Evolutionary conservation across 1,284 basidiomycete genomes (phyloP).

Genomic region (Apiotrichum gamsii): DNA sequence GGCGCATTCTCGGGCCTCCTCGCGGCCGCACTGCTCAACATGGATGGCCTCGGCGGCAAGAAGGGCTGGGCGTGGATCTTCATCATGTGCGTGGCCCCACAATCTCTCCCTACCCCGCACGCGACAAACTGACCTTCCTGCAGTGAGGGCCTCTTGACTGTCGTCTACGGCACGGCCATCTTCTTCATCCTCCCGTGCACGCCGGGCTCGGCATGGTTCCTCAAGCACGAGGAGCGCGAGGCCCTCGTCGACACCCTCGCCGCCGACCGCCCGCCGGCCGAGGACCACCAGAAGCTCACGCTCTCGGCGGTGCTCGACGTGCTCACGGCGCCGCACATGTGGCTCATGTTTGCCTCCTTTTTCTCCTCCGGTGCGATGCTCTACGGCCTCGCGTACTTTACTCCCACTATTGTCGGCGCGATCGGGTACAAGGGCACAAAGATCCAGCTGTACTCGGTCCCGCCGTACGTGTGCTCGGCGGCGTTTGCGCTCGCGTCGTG

Average conservation of each 20-base stretch:
- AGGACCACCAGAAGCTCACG: slow-evolving; percentile 50
- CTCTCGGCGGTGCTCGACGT: slow-evolving; percentile 48
- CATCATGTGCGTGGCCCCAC: slow-evolving; percentile 46
- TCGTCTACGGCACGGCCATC: slow-evolving; percentile 49
- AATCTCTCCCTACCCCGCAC: no score
- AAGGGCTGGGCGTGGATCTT: slow-evolving; percentile 54
- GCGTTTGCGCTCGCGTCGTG: slow-evolving; percentile 51
- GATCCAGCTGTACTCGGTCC: slow-evolving; percentile 51
- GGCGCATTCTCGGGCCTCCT: slow-evolving; percentile 48
- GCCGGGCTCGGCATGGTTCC: slow-evolving; percentile 45
- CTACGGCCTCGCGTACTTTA: slow-evolving; percentile 52
- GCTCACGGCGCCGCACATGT: slow-evolving; percentile 22
- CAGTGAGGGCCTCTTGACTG: slow-evolving; percentile 46
- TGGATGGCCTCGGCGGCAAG: slow-evolving; percentile 44
- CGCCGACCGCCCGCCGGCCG: slow-evolving; percentile 15
- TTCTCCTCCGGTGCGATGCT: slow-evolving; percentile 32
- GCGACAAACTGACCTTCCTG: no score
- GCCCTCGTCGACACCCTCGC: slow-evolving; percentile 38
- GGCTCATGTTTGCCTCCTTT: slow-evolving; percentile 25
- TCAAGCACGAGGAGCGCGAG: slow-evolving; percentile 49
- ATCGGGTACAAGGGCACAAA: slow-evolving; percentile 48
- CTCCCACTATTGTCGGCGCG: slow-evolving; percentile 49
- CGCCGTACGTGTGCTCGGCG: slow-evolving; percentile 54
- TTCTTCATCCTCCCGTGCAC: slow-evolving; percentile 50
- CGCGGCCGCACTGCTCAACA: slow-evolving; percentile 52